Base-by-base conservation (phyloP, 108 stramenopile species). In the Fragilaria crotonensis region DNA sequence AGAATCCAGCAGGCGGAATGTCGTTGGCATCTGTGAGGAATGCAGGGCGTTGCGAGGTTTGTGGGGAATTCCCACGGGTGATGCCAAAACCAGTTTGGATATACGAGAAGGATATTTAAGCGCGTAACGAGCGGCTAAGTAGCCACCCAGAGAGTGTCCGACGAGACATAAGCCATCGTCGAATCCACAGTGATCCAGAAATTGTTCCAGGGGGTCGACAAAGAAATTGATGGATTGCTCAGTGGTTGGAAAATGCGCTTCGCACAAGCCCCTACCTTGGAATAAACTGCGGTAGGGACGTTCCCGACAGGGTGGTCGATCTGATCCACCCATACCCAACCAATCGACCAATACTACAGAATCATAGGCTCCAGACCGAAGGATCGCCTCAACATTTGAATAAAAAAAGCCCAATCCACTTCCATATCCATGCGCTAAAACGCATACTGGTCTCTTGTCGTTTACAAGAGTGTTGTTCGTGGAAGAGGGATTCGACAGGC, bases 361-460 rank as follows among this genome's bases (percentile, higher is more conserved):
- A 20, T 44, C 31, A 23, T 72, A 45, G 36, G 67, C 67, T n/a
- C 70, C 75, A 45, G 64, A 66, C 25, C 57, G 49, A 5, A 76
- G 57, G 27, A 76, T 49, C 18, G 57, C 32, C 22, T 76, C 70
- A 48, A 76, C 57, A 33, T 71, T 76, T 1, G 68, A 51, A 60
- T 68, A 76, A 53, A 76, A 76, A 52, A 76, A 76, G 0, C 65
- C 65, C 18, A 67, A 41, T 22, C 75, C 75, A n/a, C 70, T 71
- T 14, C 75, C 75, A 45, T 67, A 76, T 11, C 75, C 75, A 48
- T 76, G 75, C 0, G 75, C 57, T 22, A 76, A 45, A 30, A 76
- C 41, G 2, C 66, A 54, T 28, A 68, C 69, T 0, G 73, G 66
- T 7, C 14, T 41, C 14, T 7, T 11, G 14, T 41, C 36, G 14